Conservation (phyloP, 2,329 filamentous ascomycete species). For the Cladophialophora psammophila region DNA sequence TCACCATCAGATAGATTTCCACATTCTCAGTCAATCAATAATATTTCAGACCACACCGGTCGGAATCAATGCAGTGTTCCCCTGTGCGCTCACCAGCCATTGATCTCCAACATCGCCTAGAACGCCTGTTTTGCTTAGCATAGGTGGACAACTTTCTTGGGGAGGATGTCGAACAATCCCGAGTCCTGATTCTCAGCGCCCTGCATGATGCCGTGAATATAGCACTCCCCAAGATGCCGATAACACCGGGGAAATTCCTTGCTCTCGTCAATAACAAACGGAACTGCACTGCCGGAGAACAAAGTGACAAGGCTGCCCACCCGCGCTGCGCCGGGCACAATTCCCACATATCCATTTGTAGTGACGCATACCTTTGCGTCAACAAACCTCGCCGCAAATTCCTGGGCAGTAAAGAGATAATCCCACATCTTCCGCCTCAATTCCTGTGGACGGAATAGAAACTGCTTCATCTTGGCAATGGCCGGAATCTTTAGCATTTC, state of each 20-base stretch:
- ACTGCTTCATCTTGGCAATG: slow-evolving; percentile 1
- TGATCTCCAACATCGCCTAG: too few species aligned
- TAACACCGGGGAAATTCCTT: background rate
- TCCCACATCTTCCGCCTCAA: background rate
- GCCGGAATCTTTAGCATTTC: background rate
- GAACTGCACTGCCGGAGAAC: background rate
- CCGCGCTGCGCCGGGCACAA: background rate
- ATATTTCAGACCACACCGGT: too few species aligned
- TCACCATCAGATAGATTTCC: too few species aligned
- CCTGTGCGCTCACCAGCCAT: too few species aligned
- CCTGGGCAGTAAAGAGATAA: background rate
- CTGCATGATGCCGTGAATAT: background rate
- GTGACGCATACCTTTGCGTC: background rate
- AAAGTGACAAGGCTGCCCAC: background rate
- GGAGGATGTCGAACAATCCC: background rate
- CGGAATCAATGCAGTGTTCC: too few species aligned
- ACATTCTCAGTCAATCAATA: too few species aligned
- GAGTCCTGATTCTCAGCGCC: background rate
- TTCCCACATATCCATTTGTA: background rate
- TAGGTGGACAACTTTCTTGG: background rate
- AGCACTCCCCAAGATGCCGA: slow-evolving; percentile 3
- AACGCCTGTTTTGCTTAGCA: too few species aligned
- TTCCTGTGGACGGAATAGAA: slow-evolving; percentile 1
- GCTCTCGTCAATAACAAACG: background rate
- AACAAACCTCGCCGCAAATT: slow-evolving; percentile 2